These are phyloP conservation scores for Melanogaster broomeanus DNA, from an alignment of 768 basidiomycete genomes.

Conservation along the genomic window DNA sequence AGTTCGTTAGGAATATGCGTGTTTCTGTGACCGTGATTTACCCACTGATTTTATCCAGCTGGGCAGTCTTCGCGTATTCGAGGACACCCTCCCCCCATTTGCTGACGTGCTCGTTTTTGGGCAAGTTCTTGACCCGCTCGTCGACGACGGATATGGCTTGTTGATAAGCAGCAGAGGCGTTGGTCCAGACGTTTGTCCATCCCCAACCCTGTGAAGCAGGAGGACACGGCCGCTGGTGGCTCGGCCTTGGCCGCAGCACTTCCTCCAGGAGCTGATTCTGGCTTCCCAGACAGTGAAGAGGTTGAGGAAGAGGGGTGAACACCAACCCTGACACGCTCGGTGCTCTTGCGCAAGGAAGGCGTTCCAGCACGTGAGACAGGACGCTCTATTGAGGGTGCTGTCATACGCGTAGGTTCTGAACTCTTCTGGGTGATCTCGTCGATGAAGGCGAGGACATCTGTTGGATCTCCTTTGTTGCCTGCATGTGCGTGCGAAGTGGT, in stretches of 20 bases:
- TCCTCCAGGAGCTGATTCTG: constrained; percentile 30
- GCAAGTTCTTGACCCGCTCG: constrained; percentile 87
- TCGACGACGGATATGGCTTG: constrained; percentile 89
- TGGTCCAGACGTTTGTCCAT: constrained; percentile 89
- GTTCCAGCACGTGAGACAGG: constrained; percentile 68
- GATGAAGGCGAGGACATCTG: constrained; percentile 88
- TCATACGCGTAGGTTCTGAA: constrained; percentile 68
- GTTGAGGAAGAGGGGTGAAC: constrained; percentile 42
- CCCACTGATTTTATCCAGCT: constrained; percentile 87
- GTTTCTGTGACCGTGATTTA: constrained; percentile 7
- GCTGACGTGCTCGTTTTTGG: constrained; percentile 83
- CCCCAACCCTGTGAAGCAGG: constrained; percentile 55
- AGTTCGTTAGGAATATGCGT: constrained; percentile 4
- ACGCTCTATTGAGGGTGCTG: constrained; percentile 54
- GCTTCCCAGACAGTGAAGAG: constrained; percentile 40
- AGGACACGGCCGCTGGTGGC: constrained; percentile 11
- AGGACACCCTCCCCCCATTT: constrained; percentile 87
- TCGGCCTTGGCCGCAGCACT: constrained; percentile 21
- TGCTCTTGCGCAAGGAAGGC: constrained; percentile 72
- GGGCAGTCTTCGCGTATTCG: constrained; percentile 85
- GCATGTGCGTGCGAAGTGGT: constrained; percentile 21
- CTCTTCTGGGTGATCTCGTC: constrained; percentile 95
- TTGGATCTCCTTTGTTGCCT: constrained; percentile 61
- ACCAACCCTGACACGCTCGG: constrained; percentile 73
- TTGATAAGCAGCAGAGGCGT: constrained; percentile 82